Evolutionary conservation across 129 eudicot species (phyloP).

Genomic region (Mikania micrantha): DNA sequence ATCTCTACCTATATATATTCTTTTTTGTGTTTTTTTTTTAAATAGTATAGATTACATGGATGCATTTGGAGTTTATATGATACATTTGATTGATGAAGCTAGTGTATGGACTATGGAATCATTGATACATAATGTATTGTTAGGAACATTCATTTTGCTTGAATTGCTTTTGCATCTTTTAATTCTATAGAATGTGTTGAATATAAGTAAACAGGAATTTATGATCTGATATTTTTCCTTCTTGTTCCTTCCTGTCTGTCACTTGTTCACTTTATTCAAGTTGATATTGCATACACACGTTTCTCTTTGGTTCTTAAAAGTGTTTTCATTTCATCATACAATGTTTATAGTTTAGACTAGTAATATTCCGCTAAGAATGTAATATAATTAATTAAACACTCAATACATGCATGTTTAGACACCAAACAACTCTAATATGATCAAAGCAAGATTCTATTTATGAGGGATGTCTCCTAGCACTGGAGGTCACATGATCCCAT

Average conservation of each 20-base stretch:
- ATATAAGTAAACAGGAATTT: background rate
- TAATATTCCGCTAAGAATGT: background rate
- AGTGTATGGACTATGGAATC: background rate
- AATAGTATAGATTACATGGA: background rate
- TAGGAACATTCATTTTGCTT: background rate
- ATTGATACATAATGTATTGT: background rate
- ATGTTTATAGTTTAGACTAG: background rate
- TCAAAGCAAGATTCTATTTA: slow-evolving; percentile 3
- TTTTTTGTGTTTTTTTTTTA: too few relatives aligned
- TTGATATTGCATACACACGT: background rate
- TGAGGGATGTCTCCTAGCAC: slow-evolving; percentile 7
- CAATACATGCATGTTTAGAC: background rate
- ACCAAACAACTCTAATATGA: background rate
- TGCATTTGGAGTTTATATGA: background rate
- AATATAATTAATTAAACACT: background rate
- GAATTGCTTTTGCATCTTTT: background rate
- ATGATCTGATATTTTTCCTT: background rate
- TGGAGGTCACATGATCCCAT: background rate
- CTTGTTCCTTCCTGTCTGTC: background rate
- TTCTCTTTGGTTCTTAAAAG: background rate
- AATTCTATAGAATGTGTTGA: background rate
- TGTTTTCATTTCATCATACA: background rate
- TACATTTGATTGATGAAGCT: background rate
- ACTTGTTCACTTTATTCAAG: background rate
- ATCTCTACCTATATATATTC: too few relatives aligned